Evolutionary conservation across 169 alveolate species (phyloP), one percentile per base, ranked within the genome.

Genomic region (Plasmodium inui): DNA sequence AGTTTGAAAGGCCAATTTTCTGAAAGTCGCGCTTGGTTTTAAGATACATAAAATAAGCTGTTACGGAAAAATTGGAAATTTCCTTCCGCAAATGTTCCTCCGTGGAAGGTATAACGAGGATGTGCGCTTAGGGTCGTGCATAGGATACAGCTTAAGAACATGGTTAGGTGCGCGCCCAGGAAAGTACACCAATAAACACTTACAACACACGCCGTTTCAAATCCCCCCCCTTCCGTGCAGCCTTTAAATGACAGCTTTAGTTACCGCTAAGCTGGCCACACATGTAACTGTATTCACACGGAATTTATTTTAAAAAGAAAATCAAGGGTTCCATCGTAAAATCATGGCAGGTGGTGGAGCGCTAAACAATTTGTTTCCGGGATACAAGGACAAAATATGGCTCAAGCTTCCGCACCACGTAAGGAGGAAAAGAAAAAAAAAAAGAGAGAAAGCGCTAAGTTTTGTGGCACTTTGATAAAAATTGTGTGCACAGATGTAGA

Each of bases 321-420:
- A 9, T 72, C 14, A 84, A 73, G 55, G 61, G 32, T 73, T 73
- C 67, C 50, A 73, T 7, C 10, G 37, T 22, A 22, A 76, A 71
- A 71, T 32, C 22, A 95, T 93, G 94, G 98, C 97, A 37, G 98
- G 98, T 17, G 98, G 98, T 79, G 98, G 97, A 85, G 98, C 98
- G 10, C 70, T 97, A 81, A 96, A 97, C 84, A 96, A 96, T 88
- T 95, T 97, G 70, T 97, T 97, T 84, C 98, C 98, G 3, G 98
- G 98, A 73, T 97, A 97, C 92, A 96, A 96, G 92, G 98, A 96
- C 89, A 97, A 97, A 92, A 76, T 97, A 81, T 97, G 98, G 98
- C 76, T 94, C 90, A 96, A 95, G 90, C 95, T 97, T 78, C 98
- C 98, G 19, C 86, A 93, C 28, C 91, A 94, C 73, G 98, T 96